Evolutionary conservation across 345 rosid species (phyloP).

Genomic region (Lumnitzera littorea): DNA sequence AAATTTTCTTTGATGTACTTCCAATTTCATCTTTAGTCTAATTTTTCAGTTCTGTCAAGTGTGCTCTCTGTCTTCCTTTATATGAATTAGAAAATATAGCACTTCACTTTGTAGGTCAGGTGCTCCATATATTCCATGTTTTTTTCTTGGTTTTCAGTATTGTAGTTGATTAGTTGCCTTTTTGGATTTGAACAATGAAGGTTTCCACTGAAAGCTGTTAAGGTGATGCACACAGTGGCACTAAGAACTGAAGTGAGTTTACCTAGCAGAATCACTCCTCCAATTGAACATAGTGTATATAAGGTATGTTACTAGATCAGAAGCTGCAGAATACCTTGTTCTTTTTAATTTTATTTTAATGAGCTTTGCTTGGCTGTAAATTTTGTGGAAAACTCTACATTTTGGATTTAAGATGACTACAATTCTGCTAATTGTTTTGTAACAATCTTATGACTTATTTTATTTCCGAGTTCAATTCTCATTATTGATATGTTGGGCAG

Average conservation of each 20-base stretch:
- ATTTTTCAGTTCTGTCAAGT: no score
- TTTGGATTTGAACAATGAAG: conserved; percentile 19
- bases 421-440: background rate
- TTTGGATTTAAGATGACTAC: background rate
- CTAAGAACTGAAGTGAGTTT: conserved; percentile 81
- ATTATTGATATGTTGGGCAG: conserved; percentile 32
- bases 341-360: background rate
- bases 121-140: no score
- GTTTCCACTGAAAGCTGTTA: conserved; percentile 89
- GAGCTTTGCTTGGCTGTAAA: background rate
- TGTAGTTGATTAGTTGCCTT: background rate
- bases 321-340: background rate
- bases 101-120: no score
- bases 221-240: conserved; percentile 93
- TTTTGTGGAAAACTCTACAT: no score
- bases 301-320: conserved; percentile 35
- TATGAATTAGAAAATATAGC: no score
- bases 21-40: no score
- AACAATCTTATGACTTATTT: background rate
- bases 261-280: conserved; percentile 45
- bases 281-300: conserved; percentile 33
- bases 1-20: no score
- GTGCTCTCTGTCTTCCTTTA: no score
- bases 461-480: conserved; percentile 6
- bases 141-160: no score